Percentiles rank a stretch among this genome's conserved stretches.
Evolutionary conservation across 2,329 filamentous ascomycete species (phyloP).

Genomic region (Talaromyces sp.): DNA sequence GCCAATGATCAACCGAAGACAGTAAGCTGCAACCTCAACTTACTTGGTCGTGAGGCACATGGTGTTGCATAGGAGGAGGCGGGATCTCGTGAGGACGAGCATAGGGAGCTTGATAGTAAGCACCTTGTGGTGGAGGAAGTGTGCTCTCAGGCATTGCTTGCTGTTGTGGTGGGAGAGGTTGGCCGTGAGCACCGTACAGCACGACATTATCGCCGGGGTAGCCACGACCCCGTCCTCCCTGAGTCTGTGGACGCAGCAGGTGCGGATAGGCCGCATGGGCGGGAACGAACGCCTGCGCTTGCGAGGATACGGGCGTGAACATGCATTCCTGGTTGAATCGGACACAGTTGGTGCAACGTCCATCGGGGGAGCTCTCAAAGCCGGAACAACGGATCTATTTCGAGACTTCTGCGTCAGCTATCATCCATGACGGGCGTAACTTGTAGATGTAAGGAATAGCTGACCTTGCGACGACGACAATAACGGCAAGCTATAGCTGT

Average conservation of each 20-base stretch:
- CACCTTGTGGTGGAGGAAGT: conserved; percentile 39
- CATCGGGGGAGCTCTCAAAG: conserved; percentile 68
- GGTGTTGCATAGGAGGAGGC: conserved; percentile 37
- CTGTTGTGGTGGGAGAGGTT: conserved; percentile 46
- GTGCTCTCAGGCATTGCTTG: conserved; percentile 38
- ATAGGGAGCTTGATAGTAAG: conserved; percentile 39
- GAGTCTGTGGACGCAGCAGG: conserved; percentile 42
- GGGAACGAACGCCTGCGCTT: conserved; percentile 70
- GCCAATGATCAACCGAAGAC: neutral
- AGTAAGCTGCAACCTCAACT: conserved; percentile 31
- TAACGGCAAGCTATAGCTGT: conserved; percentile 53
- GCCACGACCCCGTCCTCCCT: conserved; percentile 29
- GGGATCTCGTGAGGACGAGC: conserved; percentile 27
- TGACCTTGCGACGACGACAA: conserved; percentile 51
- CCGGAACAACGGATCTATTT: conserved; percentile 69
- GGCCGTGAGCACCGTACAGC: conserved; percentile 50
- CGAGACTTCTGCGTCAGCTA: neutral
- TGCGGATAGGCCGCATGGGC: conserved; percentile 63
- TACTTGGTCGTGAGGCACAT: conserved; percentile 46
- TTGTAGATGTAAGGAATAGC: conserved; percentile 18
- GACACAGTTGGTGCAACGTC: conserved; percentile 68
- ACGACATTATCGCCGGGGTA: conserved; percentile 37
- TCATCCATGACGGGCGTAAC: neutral
- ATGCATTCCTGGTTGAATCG: conserved; percentile 73
- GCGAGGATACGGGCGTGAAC: conserved; percentile 70